Percentiles rank a stretch among this genome's conserved stretches.
These are phyloP conservation scores for Flaveria robusta DNA, from an alignment of 129 eudicot genomes.

Conservation along the genomic window DNA sequence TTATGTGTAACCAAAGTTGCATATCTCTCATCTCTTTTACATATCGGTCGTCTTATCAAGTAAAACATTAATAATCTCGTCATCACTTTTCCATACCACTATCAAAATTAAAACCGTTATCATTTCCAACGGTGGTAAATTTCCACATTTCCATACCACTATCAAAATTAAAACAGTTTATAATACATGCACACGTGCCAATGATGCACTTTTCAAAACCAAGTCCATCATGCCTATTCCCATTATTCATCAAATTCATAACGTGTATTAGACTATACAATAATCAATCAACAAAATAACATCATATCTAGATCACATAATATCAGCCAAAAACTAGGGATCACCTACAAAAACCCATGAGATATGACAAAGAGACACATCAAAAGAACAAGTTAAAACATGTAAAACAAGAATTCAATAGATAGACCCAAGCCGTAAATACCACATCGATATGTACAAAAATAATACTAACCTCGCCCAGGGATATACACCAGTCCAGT, in stretches of 20 bases:
- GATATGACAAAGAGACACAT: neutral
- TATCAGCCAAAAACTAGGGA: neutral
- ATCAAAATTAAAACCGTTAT: no score
- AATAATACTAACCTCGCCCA: slow-evolving; percentile 53
- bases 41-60: neutral
- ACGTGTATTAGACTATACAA: neutral
- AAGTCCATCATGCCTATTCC: neutral
- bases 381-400: neutral
- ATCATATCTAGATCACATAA: slow-evolving; percentile 2
- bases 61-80: neutral
- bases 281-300: slow-evolving; percentile 13
- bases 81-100: neutral
- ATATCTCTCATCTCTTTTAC: neutral
- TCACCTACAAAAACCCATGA: neutral
- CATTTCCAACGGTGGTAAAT: no score
- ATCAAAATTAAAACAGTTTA: no score
- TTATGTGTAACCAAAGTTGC: neutral
- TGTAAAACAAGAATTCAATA: neutral
- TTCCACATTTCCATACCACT: neutral
- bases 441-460: neutral
- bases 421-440: neutral
- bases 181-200: no score
- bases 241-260: neutral
- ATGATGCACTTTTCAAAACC: neutral
- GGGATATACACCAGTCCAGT: slow-evolving; percentile 63